Evolutionary conservation across 2,329 filamentous ascomycete genomes (phyloP), one percentile per base, ranked within the genome.

Genomic region (Fusarium newnesense): DNA sequence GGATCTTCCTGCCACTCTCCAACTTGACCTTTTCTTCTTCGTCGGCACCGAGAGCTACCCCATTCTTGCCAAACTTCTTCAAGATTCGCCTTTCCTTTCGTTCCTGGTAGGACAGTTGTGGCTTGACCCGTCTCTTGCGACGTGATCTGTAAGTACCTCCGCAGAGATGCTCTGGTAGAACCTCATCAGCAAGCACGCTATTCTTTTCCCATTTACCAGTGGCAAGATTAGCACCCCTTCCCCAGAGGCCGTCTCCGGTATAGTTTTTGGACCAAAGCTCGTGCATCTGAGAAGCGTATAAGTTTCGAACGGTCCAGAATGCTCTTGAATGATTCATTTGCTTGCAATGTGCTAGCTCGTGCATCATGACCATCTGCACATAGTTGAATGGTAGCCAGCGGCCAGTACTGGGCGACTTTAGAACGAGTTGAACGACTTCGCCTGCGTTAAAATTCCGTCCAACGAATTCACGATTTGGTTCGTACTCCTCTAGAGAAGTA

Each of bases 311-410:
- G 15, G 88, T 88, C 94, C 94, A 97, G 78, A 97, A 97, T 5
- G 89, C 90, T 62, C 89, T 87, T 4, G 91, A 92, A 80, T 97
- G 94, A 80, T 97, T 97, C 95, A 97, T 97, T 80, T 97, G 92
- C 81, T 94, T 93, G 86, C 93, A 95, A 81, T 97, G 94, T 7
- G 94, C 94, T 36, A 97, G 85, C 84, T 96, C 94, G 80, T 97
- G 94, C 90, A 97, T 95, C 94, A 97, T 97, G 74, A 97, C 94
- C 93, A 96, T 96, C 82, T 96, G 93, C 21, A 97, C 93, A 78
- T 95, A 94, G 69, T 90, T 86, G 78, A 96, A 95, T 0, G 93
- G 93, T 28, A 97, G 85, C 94, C 94, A 97, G 66, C 84, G 87
- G 32, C 89, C 89, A 1, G 87, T 88, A 9, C 83, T 85, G 0